Conservation (phyloP, 2,329 filamentous ascomycete species). For the Xylariaceae sp. region DNA sequence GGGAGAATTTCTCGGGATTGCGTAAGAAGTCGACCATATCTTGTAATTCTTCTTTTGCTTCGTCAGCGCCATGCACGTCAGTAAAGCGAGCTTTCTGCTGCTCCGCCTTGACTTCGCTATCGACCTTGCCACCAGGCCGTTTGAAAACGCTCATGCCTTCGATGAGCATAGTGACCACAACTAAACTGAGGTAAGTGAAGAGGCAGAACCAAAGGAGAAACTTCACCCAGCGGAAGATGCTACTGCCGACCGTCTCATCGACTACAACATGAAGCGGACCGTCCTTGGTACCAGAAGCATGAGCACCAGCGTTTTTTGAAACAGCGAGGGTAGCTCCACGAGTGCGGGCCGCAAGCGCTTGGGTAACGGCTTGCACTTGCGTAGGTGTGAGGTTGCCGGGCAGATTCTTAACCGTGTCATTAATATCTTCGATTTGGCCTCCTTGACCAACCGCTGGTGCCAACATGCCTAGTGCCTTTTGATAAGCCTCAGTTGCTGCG, state of each 20-base stretch:
- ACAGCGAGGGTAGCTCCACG: conserved; percentile 70
- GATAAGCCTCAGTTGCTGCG: conserved; percentile 78
- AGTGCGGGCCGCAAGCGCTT: conserved; percentile 77
- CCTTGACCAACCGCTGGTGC: conserved; percentile 42
- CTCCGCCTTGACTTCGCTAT: conserved; percentile 88
- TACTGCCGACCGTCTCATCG: conserved; percentile 81
- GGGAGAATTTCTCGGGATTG: conserved; percentile 90
- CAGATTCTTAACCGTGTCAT: conserved; percentile 40
- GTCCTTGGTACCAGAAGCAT: conserved; percentile 72
- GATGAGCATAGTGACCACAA: conserved; percentile 80
- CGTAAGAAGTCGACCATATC: conserved; percentile 96
- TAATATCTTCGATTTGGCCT: conserved; percentile 31
- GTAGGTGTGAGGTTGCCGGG: conserved; percentile 58
- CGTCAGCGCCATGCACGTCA: conserved; percentile 96
- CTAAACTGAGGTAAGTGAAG: conserved; percentile 77
- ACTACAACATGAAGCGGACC: conserved; percentile 95
- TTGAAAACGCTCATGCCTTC: conserved; percentile 81
- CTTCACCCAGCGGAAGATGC: conserved; percentile 89
- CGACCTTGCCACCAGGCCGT: conserved; percentile 72
- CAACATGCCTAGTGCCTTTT: conserved; percentile 67
- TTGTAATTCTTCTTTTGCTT: conserved; percentile 96
- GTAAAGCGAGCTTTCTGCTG: conserved; percentile 89
- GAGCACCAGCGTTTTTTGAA: conserved; percentile 51
- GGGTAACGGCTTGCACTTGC: conserved; percentile 78
- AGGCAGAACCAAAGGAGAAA: conserved; percentile 82